phyloP scores from a whole-genome alignment of 768 basidiomycete species.

The Lyophyllum atratum region DNA sequence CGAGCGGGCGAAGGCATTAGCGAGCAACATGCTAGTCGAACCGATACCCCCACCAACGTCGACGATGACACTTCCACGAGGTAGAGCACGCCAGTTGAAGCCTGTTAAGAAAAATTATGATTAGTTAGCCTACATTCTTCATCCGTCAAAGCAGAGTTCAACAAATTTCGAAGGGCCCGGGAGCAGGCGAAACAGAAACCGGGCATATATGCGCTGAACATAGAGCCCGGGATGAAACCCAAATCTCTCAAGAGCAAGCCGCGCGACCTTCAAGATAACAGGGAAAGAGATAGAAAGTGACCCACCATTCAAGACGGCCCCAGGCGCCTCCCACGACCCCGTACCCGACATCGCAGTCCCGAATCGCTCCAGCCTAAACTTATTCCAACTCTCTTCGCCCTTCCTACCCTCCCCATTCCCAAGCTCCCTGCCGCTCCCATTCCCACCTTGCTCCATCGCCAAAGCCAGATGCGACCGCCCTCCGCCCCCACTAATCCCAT shows the following conservation, averaged over 20 bases:
- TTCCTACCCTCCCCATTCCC: neutral
- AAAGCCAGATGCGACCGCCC: neutral
- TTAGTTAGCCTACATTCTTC: neutral
- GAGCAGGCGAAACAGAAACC: neutral
- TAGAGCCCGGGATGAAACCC: neutral
- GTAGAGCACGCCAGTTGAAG: slow-evolving; percentile 59
- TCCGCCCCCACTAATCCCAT: neutral
- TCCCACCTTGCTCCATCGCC: neutral
- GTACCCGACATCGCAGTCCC: slow-evolving; percentile 79
- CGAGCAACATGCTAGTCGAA: slow-evolving; percentile 40
- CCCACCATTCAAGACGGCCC: slow-evolving; percentile 56
- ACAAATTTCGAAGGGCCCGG: too few relatives aligned
- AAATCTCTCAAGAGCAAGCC: neutral
- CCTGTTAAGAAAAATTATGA: slow-evolving; percentile 35
- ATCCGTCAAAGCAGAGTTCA: too few relatives aligned
- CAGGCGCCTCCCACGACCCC: slow-evolving; percentile 68
- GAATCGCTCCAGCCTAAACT: slow-evolving; percentile 64
- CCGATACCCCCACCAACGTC: slow-evolving; percentile 78
- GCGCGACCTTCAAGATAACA: neutral
- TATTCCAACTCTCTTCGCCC: slow-evolving; percentile 36
- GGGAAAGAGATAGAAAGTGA: slow-evolving; percentile 4
- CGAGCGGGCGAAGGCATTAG: slow-evolving; percentile 31
- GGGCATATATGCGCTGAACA: slow-evolving; percentile 7
- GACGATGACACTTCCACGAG: slow-evolving; percentile 51
- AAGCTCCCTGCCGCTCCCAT: neutral